phyloP scores from a whole-genome alignment of 352 stramenopile genomes.

The Achlya hypogyna region DNA sequence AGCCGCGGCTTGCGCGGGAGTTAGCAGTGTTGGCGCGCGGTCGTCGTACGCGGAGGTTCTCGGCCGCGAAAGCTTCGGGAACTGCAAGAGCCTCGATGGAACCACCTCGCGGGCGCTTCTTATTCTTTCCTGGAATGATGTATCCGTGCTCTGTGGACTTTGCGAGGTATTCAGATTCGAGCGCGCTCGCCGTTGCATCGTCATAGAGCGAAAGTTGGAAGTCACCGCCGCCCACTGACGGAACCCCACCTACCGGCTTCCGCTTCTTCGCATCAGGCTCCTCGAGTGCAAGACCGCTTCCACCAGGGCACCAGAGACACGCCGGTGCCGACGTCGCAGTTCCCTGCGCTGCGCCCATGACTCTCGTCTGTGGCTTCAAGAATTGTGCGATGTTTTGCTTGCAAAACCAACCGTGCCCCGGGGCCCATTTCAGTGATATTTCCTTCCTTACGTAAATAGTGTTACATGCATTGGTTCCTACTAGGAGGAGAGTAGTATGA shows the following conservation, averaged over 20 bases:
- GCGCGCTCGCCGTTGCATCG: not conserved
- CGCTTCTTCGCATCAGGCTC: not conserved
- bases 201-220: not conserved
- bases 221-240: not conserved
- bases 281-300: not conserved
- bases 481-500: no score
- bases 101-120: not conserved
- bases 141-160: constrained; percentile 3
- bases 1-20: not conserved
- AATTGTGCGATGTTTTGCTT: not conserved
- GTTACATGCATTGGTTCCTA: no score
- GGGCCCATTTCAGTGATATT: not conserved
- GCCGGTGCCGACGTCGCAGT: not conserved
- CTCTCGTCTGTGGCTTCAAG: not conserved
- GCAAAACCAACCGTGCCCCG: not conserved
- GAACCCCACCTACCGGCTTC: no score
- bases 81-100: not conserved
- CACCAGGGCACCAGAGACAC: not conserved
- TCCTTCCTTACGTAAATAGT: no score
- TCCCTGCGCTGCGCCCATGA: not conserved
- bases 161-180: not conserved
- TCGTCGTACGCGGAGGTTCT: constrained; percentile 3
- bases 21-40: not conserved
- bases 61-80: not conserved
- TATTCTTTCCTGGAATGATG: not conserved